Percentiles rank a stretch among this genome's conserved stretches.
phyloP scores from a whole-genome alignment of 108 stramenopile genomes.

The Cyclotella sp. region DNA sequence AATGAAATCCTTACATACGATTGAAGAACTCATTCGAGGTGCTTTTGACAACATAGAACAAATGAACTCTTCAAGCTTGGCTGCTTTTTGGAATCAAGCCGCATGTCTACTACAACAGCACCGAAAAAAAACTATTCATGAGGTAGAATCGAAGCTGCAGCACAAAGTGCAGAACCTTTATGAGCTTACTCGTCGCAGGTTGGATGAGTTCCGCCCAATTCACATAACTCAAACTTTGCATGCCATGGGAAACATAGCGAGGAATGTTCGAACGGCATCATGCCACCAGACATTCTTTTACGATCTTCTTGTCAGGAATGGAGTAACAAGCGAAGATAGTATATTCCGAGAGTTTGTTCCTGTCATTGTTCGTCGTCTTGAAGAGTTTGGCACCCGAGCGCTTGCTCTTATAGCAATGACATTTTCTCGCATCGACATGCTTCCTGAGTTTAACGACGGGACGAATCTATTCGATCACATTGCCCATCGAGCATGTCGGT shows the following conservation, averaged over 20 bases:
- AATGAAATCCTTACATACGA: background rate
- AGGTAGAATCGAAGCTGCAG: background rate
- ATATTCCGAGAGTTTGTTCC: background rate
- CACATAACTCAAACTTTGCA: background rate
- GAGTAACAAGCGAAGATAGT: background rate
- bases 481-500: background rate
- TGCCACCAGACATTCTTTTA: background rate
- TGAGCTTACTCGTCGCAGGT: background rate
- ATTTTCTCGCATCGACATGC: background rate
- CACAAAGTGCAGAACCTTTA: background rate
- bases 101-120: background rate
- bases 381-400: background rate
- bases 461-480: constrained; percentile 12
- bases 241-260: background rate
- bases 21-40: background rate
- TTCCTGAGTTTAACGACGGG: background rate
- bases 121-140: background rate
- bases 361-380: background rate
- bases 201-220: background rate
- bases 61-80: background rate
- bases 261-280: background rate
- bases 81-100: background rate
- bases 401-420: background rate
- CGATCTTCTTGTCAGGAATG: background rate
- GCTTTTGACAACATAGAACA: background rate